Evolutionary conservation across 139 green algal species (phyloP).

Genomic region (Chlorella sp.): DNA sequence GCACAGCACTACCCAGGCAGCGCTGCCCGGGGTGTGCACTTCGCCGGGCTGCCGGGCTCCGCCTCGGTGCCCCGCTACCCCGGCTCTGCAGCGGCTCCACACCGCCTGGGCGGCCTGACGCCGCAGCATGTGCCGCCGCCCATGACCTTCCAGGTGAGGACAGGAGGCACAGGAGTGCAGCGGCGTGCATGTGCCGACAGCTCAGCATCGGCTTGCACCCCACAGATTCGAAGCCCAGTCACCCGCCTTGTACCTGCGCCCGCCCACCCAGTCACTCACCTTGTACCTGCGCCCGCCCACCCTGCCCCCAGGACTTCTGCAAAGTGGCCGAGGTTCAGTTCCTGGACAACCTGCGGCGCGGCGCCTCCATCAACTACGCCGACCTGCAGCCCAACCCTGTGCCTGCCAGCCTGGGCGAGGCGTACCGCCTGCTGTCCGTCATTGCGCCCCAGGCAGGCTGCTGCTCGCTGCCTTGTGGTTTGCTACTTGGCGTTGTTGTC

Average conservation of each 20-base stretch:
- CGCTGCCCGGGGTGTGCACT: not conserved
- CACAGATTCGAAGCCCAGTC: too few relatives aligned
- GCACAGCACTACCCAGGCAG: constrained; percentile 36
- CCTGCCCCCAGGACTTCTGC: constrained; percentile 61
- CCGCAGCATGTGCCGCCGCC: constrained; percentile 24
- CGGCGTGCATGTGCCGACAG: too few relatives aligned
- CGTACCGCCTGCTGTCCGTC: constrained; percentile 49
- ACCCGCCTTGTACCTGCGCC: not conserved
- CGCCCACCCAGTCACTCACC: not conserved
- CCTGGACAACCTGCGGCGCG: constrained; percentile 79
- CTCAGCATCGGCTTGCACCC: too few relatives aligned
- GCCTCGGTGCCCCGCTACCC: constrained; percentile 28
- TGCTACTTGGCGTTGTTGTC: too few relatives aligned
- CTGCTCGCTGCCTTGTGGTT: not conserved
- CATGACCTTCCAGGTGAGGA: constrained; percentile 62
- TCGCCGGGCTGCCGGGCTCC: constrained; percentile 11
- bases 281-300: not conserved
- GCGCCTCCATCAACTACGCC: constrained; percentile 70
- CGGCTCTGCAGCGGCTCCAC: constrained; percentile 25
- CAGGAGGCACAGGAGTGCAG: too few relatives aligned
- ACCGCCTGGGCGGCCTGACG: constrained; percentile 24
- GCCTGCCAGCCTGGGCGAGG: constrained; percentile 48
- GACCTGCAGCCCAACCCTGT: constrained; percentile 57
- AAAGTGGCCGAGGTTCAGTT: constrained; percentile 77
- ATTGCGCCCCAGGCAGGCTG: constrained; percentile 14